Evolutionary conservation across 495 filamentous ascomycete genomes (phyloP).

Genomic region (Cercophora sp.): DNA sequence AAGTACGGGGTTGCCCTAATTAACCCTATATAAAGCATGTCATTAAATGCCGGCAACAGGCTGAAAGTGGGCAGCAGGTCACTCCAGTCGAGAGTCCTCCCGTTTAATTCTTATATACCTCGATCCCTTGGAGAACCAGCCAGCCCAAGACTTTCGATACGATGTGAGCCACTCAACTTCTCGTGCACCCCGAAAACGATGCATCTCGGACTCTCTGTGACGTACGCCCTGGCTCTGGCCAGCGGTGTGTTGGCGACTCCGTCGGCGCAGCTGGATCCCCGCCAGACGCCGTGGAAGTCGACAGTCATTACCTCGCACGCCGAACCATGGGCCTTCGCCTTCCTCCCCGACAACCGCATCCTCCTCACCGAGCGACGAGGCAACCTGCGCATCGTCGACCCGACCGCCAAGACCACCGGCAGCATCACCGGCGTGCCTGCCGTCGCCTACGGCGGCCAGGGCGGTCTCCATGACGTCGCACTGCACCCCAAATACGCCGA

Average conservation of each 20-base stretch:
- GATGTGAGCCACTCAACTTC: no score
- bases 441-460: constrained; percentile 35
- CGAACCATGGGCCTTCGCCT: constrained; percentile 35
- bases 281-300: constrained; percentile 30
- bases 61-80: no score
- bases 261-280: constrained; percentile 26
- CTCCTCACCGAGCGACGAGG: constrained; percentile 35
- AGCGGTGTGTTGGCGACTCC: constrained; percentile 7
- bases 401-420: constrained; percentile 29
- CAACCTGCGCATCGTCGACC: constrained; percentile 31
- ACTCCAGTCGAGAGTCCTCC: no score
- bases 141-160: no score
- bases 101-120: no score
- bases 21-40: no score
- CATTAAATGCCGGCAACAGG: no score
- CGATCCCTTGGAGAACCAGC: no score
- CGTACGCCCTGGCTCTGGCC: neutral
- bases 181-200: no score
- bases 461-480: constrained; percentile 34
- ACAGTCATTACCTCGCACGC: constrained; percentile 28
- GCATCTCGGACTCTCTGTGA: neutral
- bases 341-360: constrained; percentile 34
- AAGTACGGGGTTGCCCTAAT: no score
- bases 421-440: constrained; percentile 32
- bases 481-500: constrained; percentile 31